phyloP scores from a whole-genome alignment of 1,284 basidiomycete genomes.

The Macrocybe sp. region DNA sequence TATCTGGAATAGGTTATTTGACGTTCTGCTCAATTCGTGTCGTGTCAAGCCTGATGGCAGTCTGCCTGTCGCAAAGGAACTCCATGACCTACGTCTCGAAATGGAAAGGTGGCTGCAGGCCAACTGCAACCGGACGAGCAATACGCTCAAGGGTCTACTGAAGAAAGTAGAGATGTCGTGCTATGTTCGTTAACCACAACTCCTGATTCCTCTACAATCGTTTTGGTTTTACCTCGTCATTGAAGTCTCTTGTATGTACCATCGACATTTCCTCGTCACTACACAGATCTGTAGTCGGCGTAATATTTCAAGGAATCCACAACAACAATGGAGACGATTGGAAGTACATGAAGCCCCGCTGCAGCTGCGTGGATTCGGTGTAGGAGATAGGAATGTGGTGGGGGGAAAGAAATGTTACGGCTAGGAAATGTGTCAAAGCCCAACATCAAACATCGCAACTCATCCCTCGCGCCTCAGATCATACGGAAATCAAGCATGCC shows the following conservation, averaged over 20 bases:
- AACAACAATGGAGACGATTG: conserved; percentile 14
- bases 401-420: background rate
- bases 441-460: background rate
- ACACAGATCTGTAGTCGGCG: conserved; percentile 16
- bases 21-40: conserved; percentile 80
- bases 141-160: conserved; percentile 79
- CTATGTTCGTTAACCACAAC: conserved; percentile 13
- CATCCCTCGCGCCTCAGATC: conserved; percentile 4
- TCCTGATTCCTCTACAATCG: conserved; percentile 2
- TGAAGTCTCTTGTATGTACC: background rate
- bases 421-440: background rate
- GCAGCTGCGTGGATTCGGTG: conserved; percentile 1
- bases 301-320: conserved; percentile 28
- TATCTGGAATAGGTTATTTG: conserved; percentile 84
- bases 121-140: conserved; percentile 83
- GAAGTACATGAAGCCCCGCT: conserved; percentile 16
- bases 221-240: conserved; percentile 10
- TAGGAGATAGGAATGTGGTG: conserved; percentile 3
- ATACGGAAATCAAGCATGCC: conserved; percentile 45
- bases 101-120: conserved; percentile 87
- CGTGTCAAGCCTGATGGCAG: conserved; percentile 45
- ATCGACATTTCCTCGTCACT: conserved; percentile 8
- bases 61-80: conserved; percentile 69
- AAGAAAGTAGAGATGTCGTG: conserved; percentile 71
- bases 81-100: conserved; percentile 61